Percentiles rank a stretch among this genome's conserved stretches.
phyloP scores from a whole-genome alignment of 345 rosid genomes.

The Excoecaria cochinchinensis region DNA sequence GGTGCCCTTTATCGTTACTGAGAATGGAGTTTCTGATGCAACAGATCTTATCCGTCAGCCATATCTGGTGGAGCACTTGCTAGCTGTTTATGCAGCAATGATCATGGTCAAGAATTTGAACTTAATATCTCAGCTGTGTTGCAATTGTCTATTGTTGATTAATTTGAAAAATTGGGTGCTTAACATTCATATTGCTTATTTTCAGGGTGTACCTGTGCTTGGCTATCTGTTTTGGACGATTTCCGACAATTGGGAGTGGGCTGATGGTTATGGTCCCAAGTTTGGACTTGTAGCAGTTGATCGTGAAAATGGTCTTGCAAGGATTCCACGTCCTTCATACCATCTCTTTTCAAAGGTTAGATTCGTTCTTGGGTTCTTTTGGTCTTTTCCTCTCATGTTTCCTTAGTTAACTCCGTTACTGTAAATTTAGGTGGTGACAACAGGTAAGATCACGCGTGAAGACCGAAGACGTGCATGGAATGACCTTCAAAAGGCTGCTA shows the following conservation, averaged over 20 bases:
- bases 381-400: neutral
- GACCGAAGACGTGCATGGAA: conserved; percentile 74
- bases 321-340: conserved; percentile 78
- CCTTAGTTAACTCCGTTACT: conserved; percentile 2
- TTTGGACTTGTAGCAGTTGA: conserved; percentile 92
- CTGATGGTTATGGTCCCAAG: conserved; percentile 98
- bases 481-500: conserved; percentile 67
- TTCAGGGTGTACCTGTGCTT: conserved; percentile 80
- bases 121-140: conserved; percentile 18
- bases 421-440: conserved; percentile 56
- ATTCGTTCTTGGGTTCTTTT: neutral
- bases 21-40: conserved; percentile 87
- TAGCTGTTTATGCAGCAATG: conserved; percentile 83
- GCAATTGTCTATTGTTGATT: conserved; percentile 16
- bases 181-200: conserved; percentile 16
- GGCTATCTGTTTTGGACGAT: conserved; percentile 96
- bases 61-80: conserved; percentile 83
- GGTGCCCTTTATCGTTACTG: conserved; percentile 76
- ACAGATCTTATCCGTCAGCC: conserved; percentile 87
- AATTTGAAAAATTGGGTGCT: neutral
- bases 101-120: conserved; percentile 40
- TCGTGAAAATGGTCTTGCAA: conserved; percentile 65
- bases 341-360: conserved; percentile 77
- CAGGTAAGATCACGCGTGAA: conserved; percentile 59
- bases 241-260: conserved; percentile 99